Evolutionary conservation across 371 early-diverging fungal genomes (phyloP).

Genomic region (Conidiobolus incongruus): DNA sequence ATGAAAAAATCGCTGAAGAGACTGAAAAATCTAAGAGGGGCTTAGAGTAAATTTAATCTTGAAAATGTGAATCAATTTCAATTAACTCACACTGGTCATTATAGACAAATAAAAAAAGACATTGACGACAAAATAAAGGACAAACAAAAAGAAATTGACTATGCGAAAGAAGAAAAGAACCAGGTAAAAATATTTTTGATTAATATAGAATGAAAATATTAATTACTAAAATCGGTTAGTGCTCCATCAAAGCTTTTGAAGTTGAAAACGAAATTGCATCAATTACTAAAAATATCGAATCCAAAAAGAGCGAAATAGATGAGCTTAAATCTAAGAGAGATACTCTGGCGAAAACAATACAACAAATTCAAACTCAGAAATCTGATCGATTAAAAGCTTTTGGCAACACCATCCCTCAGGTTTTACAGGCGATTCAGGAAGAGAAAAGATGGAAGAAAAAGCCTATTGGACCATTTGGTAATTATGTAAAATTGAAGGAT

Average conservation of each 20-base stretch:
- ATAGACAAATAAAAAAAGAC: no score
- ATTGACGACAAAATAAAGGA: no score
- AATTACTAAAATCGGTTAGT: no score
- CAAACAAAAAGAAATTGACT: no score
- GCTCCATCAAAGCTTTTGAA: no score
- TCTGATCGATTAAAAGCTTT: slow-evolving; percentile 40
- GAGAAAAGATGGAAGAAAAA: slow-evolving; percentile 24
- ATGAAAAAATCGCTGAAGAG: slow-evolving; percentile 13
- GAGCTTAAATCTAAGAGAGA: background rate
- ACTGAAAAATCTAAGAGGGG: no score
- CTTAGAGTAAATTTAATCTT: no score
- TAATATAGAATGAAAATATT: no score
- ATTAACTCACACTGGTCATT: no score
- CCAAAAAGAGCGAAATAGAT: slow-evolving; percentile 2
- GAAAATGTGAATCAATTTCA: no score
- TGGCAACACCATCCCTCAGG: slow-evolving; percentile 39
- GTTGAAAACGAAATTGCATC: background rate
- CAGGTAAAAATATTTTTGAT: no score
- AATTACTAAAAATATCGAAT: background rate
- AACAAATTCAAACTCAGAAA: slow-evolving; percentile 23
- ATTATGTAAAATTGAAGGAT: slow-evolving; percentile 33
- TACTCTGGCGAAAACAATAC: slow-evolving; percentile 5
- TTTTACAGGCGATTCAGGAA: slow-evolving; percentile 30
- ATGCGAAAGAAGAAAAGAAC: no score
- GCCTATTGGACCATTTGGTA: slow-evolving; percentile 77